Base-by-base conservation (phyloP, 2,329 filamentous ascomycete genomes). In the Leptographium procerum region DNA sequence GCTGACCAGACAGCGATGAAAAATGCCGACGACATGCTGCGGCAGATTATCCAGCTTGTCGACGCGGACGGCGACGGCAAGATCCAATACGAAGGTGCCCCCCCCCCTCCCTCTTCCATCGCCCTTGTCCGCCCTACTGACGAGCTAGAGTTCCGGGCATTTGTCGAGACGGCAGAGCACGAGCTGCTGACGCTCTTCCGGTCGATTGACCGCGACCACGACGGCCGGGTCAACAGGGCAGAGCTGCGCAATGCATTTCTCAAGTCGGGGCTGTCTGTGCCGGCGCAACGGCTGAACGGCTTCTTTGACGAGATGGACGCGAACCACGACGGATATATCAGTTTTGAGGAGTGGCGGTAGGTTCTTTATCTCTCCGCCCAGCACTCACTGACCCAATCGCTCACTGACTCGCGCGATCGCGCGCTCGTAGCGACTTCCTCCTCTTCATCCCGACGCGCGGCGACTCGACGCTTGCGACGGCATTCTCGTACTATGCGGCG, bases 301-400 rank as follows among this genome's bases (percentile, higher is more conserved):
- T 97, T 99, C 75, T 96, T 99, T 69, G 75, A 82, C 63, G 87
- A 96, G 69, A 87, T 99, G 66, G 94, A 99, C 70, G 80, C 83
- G 68, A 92, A 99, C 73, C 82, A 86, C 65, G 91, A 99, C 70
- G 91, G 91, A 53, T 84, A 76, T 63, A 95, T 97, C 65, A 91
- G 81, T 62, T 97, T 95, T 72, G 85, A 90, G 64, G 94, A 99
- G 79, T 97, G 94, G 94, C 86, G 92, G 92, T 96, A 84, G 73
- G 86, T 59, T n/a, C 56, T n/a, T 59, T 47, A 16, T 24, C 9
- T 52, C 6, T 16, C 7, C 28, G 14, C 28, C 28, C 9, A 3
- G 13, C 40, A 16, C 40, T 47, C 26, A 7, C 26, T 34, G n/a
- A n/a, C n/a, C n/a, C n/a, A n/a, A n/a, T 22, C n/a, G 24, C 16